Evolutionary conservation across 2,329 filamentous ascomycete genomes (phyloP), one percentile per base, ranked within the genome.

Genomic region (Aspergillaceae sp.): DNA sequence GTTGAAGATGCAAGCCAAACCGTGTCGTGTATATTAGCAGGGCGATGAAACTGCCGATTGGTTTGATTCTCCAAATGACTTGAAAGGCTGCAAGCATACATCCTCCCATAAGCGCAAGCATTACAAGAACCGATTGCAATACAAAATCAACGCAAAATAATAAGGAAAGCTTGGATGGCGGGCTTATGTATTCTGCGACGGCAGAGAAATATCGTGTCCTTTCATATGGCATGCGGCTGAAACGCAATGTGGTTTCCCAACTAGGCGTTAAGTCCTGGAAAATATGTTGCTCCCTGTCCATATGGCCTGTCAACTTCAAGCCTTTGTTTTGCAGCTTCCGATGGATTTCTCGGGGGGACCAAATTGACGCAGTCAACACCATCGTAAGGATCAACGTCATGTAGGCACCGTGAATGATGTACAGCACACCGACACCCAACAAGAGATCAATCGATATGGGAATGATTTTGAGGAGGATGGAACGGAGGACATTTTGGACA

Each of bases 11-110:
- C 3, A 57, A 59, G 46, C 70, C 56, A 9, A 78, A 50, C 60
- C 74, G 63, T 56, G 66, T 63, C 83, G 83, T 87, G 61, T 85
- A 86, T 32, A 77, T 74, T 10, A 83, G 68, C 28, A 87, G 63
- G 11, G 81, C 80, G 4, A 86, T 77, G 50, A 87, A 82, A 48
- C 75, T 75, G 36, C 81, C 81, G 8, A 82, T 68, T 0, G 74
- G 69, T 40, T 72, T 73, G 6, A 61, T 58, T 1, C 74, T 74
- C 34, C 68, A 66, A 0, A 71, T 64, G 32, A 82, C 74, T 50
- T 77, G 71, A 47, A 74, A 73, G 5, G 76, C 71, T 3, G 76
- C 78, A 9, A 81, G 67, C 43, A 78, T 60, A 58, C 73, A 67
- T 52, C 69, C 71, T 50, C 72, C 64, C 36, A 76, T 55, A 46